Evolutionary conservation across 129 eudicot genomes (phyloP), one percentile per base, ranked within the genome.

Genomic region (Tagetes erecta): DNA sequence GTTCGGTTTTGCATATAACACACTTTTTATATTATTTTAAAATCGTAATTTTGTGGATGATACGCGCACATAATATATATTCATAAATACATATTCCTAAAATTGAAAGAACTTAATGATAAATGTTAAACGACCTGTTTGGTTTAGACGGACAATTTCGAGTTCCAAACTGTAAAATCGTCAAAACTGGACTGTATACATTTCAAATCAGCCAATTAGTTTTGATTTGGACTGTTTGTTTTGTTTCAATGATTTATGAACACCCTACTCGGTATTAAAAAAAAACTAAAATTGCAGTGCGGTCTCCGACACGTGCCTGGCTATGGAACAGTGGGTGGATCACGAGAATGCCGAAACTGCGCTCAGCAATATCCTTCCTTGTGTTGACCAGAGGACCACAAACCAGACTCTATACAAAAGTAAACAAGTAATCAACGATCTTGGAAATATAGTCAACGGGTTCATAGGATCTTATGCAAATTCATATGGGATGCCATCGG

Each of bases 331-430:
- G 35, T 94, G 99, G 97, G 96, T 86, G 59, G 90, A 88, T 51
- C 89, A 91, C 78, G 87, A 84, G 42, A 96, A 91, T 47, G 97
- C 99, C 1, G 99, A 91, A 83, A 94, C 96, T n/a, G 97, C 99
- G 58, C 94, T 94, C 42, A 91, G 97, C 77, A 81, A 91, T 74
- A 94, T 94, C 67, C 93, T 94, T 73, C 99, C 99, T 2, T 94
- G 99, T 37, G 97, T 90, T 33, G 99, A 91, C 82, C 88, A 86
- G 68, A 77, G 81, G 58, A 87, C 97, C 0, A 91, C 99, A 6
- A 94, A 94, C 78, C 89, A 82, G 64, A 90, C 97, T 1, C 78
- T 94, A 55, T 78, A 46, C 35, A 84, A 91, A 78, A 94, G 99
- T 56, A 94, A 91, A 78, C 90, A 88, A 75, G 99, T 94, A 68